phyloP scores from a whole-genome alignment of 2,329 filamentous ascomycete species.

The Trichothecium roseum region DNA sequence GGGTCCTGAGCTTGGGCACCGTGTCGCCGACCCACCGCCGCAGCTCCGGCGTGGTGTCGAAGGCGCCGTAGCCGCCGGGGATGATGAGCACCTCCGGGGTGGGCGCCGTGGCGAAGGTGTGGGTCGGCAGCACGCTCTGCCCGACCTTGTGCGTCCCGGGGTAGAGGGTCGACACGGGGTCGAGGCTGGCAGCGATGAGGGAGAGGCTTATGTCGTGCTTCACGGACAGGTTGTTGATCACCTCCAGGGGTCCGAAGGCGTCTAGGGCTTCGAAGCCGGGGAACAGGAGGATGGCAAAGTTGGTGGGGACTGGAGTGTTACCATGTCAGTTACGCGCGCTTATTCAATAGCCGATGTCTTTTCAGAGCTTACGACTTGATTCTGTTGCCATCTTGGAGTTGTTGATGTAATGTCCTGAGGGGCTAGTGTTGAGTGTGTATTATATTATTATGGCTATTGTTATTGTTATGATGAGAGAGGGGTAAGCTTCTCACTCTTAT shows the following conservation, averaged over 20 bases:
- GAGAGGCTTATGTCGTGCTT: conserved; percentile 21
- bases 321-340: background rate
- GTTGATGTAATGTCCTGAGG: background rate
- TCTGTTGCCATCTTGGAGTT: background rate
- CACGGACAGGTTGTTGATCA: conserved; percentile 26
- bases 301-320: background rate
- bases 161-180: conserved; percentile 26
- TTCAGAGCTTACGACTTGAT: background rate
- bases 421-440: no score
- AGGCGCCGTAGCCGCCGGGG: conserved; percentile 24
- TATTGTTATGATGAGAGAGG: no score
- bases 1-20: conserved; percentile 35
- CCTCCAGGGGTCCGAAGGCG: conserved; percentile 30
- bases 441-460: no score
- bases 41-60: conserved; percentile 19
- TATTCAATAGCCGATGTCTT: no score
- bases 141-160: conserved; percentile 18
- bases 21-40: conserved; percentile 23
- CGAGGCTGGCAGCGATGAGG: conserved; percentile 26
- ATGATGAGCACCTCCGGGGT: conserved; percentile 27
- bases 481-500: no score
- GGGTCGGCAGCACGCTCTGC: conserved; percentile 20
- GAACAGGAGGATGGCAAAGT: conserved; percentile 16
- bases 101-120: conserved; percentile 22
- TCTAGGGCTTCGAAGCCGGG: conserved; percentile 30